A percentile compares a stretch with the other conserved stretches of the same genome.
Evolutionary conservation across 1,284 basidiomycete species (phyloP).

Genomic region (Polyporus tsugae): DNA sequence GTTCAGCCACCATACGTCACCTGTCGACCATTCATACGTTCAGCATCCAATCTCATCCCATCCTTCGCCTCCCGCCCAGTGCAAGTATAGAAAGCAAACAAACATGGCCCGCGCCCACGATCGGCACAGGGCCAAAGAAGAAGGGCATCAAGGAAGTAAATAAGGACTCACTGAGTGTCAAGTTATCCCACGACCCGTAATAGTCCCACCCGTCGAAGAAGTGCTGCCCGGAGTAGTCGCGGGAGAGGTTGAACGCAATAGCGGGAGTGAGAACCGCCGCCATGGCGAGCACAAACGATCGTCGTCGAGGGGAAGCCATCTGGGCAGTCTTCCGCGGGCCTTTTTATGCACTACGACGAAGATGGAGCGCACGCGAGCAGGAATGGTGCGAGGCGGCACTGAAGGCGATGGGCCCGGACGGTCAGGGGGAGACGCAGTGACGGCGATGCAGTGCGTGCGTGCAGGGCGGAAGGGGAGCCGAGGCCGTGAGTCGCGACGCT

Average conservation of each 20-base stretch:
- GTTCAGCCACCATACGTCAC: slow-evolving; percentile 61
- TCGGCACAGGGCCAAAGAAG: slow-evolving; percentile 1
- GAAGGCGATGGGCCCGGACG: not conserved
- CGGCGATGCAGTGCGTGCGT: not conserved
- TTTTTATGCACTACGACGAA: not conserved
- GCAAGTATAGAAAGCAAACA: not conserved
- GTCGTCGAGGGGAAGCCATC: not conserved
- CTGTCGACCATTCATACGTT: slow-evolving; percentile 39
- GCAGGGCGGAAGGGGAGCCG: not conserved
- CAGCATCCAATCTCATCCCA: not conserved
- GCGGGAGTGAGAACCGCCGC: slow-evolving; percentile 19
- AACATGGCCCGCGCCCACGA: not conserved
- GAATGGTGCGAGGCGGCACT: not conserved
- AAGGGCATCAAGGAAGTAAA: slow-evolving; percentile 19
- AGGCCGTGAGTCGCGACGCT: not conserved
- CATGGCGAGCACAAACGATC: slow-evolving; percentile 1
- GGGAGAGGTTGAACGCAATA: slow-evolving; percentile 49
- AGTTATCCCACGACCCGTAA: slow-evolving; percentile 65
- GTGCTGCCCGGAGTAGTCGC: slow-evolving; percentile 56
- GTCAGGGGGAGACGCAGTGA: not conserved
- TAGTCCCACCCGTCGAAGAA: slow-evolving; percentile 73
- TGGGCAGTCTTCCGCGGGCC: not conserved
- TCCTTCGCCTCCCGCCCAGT: not conserved
- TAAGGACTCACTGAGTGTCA: slow-evolving; percentile 61
- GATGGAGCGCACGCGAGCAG: not conserved